phyloP scores from a whole-genome alignment of 345 rosid species.

The Kandelia obovata region DNA sequence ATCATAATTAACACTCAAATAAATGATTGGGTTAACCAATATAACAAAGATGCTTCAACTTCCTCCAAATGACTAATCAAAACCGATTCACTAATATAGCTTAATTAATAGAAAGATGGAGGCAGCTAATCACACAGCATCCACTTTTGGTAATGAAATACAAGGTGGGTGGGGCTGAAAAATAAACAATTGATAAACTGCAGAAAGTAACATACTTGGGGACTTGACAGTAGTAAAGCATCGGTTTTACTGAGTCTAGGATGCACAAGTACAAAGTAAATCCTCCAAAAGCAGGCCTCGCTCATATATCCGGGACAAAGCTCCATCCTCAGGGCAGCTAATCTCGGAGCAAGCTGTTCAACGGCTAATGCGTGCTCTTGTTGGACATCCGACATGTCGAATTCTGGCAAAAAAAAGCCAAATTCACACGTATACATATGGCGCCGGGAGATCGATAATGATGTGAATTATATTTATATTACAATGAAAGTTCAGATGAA shows the following conservation, averaged over 20 bases:
- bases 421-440: too few species aligned
- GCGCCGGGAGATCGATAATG: too few species aligned
- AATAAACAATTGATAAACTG: background rate
- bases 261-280: slow-evolving; percentile 87
- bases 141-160: too few species aligned
- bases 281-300: slow-evolving; percentile 92
- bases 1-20: too few species aligned
- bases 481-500: too few species aligned
- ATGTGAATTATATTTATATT: too few species aligned
- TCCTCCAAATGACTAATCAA: background rate
- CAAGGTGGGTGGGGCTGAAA: background rate
- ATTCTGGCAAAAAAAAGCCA: slow-evolving; percentile 38
- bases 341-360: slow-evolving; percentile 72
- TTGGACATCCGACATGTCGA: slow-evolving; percentile 91
- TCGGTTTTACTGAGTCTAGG: slow-evolving; percentile 81
- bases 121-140: too few species aligned
- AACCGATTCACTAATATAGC: background rate
- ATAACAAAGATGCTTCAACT: background rate
- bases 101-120: too few species aligned
- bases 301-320: slow-evolving; percentile 94
- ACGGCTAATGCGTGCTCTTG: slow-evolving; percentile 92
- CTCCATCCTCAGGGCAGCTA: slow-evolving; percentile 79
- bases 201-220: slow-evolving; percentile 53
- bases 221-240: slow-evolving; percentile 70
- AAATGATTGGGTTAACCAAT: too few species aligned